phyloP scores from a whole-genome alignment of 2,329 filamentous ascomycete genomes.

The Claviceps humidiphila region DNA sequence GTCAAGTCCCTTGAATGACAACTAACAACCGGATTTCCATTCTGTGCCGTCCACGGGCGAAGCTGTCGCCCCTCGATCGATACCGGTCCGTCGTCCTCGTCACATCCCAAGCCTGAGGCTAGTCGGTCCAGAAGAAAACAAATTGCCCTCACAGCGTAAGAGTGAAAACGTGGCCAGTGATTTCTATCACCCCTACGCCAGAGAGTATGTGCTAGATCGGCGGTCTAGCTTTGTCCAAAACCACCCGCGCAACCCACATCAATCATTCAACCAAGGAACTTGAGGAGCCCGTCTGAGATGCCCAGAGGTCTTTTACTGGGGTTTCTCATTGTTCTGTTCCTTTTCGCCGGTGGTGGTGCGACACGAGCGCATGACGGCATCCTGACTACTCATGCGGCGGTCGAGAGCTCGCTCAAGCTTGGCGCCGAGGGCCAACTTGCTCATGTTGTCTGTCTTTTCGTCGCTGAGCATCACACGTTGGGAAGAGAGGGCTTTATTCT shows the following conservation, averaged over 20 bases:
- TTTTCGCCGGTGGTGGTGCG: conserved; percentile 19
- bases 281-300: not conserved
- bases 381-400: conserved; percentile 75
- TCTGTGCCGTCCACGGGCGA: not conserved
- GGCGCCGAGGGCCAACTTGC: conserved; percentile 76
- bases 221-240: not conserved
- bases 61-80: not conserved
- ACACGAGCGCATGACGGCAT: conserved; percentile 64
- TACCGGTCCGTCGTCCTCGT: not conserved
- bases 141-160: not conserved
- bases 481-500: conserved; percentile 71
- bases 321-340: conserved; percentile 25
- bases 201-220: not conserved
- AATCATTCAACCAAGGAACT: not conserved
- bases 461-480: conserved; percentile 62
- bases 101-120: not conserved
- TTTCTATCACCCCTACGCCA: not conserved
- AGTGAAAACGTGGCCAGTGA: not conserved
- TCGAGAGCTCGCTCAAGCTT: conserved; percentile 83
- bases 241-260: not conserved
- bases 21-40: not conserved
- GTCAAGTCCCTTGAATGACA: not conserved
- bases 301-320: conserved; percentile 1
- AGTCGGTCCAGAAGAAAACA: not conserved
- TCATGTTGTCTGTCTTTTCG: conserved; percentile 69